Base-by-base conservation (phyloP, 768 basidiomycete species). In the Naganishia antarctica region DNA sequence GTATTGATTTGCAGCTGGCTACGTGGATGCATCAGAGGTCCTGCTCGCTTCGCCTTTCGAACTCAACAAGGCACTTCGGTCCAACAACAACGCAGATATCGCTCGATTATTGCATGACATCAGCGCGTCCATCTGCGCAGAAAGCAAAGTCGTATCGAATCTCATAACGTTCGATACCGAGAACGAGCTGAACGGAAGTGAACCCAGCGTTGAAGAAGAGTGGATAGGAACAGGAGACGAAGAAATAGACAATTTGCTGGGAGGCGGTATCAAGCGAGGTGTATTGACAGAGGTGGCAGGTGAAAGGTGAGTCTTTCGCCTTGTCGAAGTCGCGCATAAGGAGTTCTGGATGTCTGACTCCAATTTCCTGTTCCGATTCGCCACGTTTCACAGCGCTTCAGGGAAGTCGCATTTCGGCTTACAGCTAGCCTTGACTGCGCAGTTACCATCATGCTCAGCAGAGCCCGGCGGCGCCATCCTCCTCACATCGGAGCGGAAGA, bases 341-440 rank as follows among this genome's bases (percentile, higher is more conserved):
- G 16, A 40, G 37, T 16, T 40, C 37, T 40, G 37, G n/a, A n/a
- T n/a, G n/a, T n/a, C n/a, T n/a, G n/a, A n/a, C n/a, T n/a, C n/a
- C n/a, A n/a, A n/a, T n/a, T n/a, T n/a, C n/a, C n/a, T n/a, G n/a
- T n/a, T n/a, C n/a, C n/a, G n/a, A n/a, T n/a, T n/a, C n/a, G n/a
- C 1, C 31, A 18, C n/a, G 7, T 34, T 1, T 60, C 31, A n/a
- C 73, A 99, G 96, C 73, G 87, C 91, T 25, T 86, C 94, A 28
- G 96, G 96, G 41, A 99, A 99, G 79, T 91, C 91, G 0, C 92
- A 98, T 70, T 78, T 98, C 4, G 89, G 88, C 3, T 81, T 99
- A 15, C 91, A 93, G 69, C 82, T 91, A 21, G 84, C 90, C 3
- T 79, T 94, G 31, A 80, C 83, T 23, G 87, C 89, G 0, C 93